A percentile compares a stretch with the other conserved stretches of the same genome.
phyloP scores from a whole-genome alignment of 148 eudicot genomes.

The Chenopodium berlandieri region DNA sequence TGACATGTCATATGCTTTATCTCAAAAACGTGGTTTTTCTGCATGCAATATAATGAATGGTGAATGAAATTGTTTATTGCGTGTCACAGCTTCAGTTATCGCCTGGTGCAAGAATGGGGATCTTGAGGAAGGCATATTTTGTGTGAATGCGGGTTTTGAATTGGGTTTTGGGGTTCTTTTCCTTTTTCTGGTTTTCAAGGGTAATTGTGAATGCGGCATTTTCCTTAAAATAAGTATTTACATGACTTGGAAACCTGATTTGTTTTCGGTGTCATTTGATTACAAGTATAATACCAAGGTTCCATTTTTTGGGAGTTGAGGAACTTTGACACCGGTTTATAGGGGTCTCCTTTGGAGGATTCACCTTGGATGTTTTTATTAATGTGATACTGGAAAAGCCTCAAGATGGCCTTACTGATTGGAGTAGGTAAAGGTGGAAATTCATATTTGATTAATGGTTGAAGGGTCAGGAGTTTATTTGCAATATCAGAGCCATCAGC shows the following conservation, averaged over 20 bases:
- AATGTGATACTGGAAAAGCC: conserved; percentile 12
- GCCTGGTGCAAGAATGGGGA: conserved; percentile 85
- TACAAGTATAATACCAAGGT: conserved; percentile 7
- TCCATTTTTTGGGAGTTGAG: conserved; percentile 19
- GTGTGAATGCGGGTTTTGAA: conserved; percentile 39
- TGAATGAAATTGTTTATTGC: conserved; percentile 54
- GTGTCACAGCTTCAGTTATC: conserved; percentile 71
- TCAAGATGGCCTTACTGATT: conserved; percentile 1
- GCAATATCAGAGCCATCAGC: not conserved
- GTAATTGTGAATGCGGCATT: conserved; percentile 20
- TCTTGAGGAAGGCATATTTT: conserved; percentile 67
- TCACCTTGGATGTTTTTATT: not conserved
- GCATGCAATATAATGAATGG: conserved; percentile 28
- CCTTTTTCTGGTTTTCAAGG: conserved; percentile 35
- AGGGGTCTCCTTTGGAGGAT: conserved; percentile 6
- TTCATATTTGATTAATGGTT: conserved; percentile 12
- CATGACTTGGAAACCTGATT: conserved; percentile 9
- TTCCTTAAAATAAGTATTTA: conserved; percentile 13
- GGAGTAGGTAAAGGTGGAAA: conserved; percentile 5
- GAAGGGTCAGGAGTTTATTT: not conserved
- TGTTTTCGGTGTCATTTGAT: not conserved
- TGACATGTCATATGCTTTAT: conserved; percentile 12
- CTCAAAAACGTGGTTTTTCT: conserved; percentile 9
- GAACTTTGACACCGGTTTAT: conserved; percentile 8
- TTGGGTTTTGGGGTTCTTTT: conserved; percentile 41